phyloP scores from a whole-genome alignment of 495 filamentous ascomycete species.

The Penicillium soppii region DNA sequence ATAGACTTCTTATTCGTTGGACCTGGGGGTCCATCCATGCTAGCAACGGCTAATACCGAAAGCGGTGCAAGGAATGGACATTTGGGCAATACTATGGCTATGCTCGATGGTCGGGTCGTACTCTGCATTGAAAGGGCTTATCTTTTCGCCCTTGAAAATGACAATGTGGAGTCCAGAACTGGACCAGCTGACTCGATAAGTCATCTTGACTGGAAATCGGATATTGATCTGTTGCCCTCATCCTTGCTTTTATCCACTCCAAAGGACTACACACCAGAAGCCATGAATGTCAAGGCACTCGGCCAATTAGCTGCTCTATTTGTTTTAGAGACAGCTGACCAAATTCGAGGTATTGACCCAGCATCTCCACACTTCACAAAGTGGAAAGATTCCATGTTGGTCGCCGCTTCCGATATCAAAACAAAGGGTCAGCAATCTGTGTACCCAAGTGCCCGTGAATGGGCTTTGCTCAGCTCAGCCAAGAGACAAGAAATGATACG shows the following conservation, averaged over 20 bases:
- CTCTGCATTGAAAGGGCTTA: neutral
- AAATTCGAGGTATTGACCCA: neutral
- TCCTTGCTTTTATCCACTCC: neutral
- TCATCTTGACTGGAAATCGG: conserved; percentile 2
- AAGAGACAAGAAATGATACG: neutral
- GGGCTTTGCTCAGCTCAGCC: neutral
- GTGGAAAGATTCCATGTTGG: neutral
- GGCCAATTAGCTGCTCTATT: conserved; percentile 1
- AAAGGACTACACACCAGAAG: neutral
- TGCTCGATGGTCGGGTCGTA: neutral
- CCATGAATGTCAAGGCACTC: conserved; percentile 1
- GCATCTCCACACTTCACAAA: neutral
- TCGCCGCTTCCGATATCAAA: neutral
- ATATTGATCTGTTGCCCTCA: neutral
- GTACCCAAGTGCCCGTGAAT: neutral
- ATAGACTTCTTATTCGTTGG: neutral
- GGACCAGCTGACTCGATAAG: neutral
- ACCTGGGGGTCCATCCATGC: neutral
- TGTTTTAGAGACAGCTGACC: neutral
- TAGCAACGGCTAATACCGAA: neutral
- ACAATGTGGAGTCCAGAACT: neutral
- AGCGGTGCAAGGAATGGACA: neutral
- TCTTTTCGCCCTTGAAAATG: conserved; percentile 2
- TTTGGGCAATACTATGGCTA: neutral
- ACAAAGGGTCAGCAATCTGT: neutral